Evolutionary conservation across 2,329 filamentous ascomycete species (phyloP), one percentile per base, ranked within the genome.

Genomic region (Ambrosiella beaveri): DNA sequence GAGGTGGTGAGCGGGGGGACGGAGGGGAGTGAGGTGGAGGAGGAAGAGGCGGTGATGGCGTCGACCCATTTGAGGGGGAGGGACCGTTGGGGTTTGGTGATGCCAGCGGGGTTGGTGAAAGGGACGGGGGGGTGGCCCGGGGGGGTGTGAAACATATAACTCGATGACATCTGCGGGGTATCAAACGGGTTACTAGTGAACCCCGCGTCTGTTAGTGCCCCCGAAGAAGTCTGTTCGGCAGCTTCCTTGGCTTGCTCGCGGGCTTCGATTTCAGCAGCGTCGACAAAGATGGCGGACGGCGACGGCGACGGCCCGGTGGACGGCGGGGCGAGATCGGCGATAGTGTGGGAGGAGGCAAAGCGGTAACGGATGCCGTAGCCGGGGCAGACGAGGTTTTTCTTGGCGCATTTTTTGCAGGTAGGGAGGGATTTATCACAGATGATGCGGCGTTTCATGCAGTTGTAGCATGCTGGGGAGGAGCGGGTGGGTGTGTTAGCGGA

Each of bases 351-450:
- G 35, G 37, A 49, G 7, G 54, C 54, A 27, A 57, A 57, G 35
- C 54, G 54, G 36, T 57, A 57, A 13, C 54, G 54, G 17, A 57
- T 57, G 54, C 54, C 54, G 36, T 57, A 57, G 11, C 54, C 54
- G 13, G 54, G 54, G n/a, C 54, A 57, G 7, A 51, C 41, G 38
- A 57, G 54, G 9, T 19, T 44, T 57, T 57, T 57, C 27, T 57
- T 57, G 12, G 54, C 44, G 35, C 54, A 57, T 38, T 57, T 57
- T 37, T 57, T 45, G 27, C 54, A 57, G 15, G 13, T 47, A 3
- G 54, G 54, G 5, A 49, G 19, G 37, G 41, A 47, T 45, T 57
- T 57, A 37, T 57, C 54, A 15, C 54, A 57, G 27, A 57, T 19
- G 15, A 57, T 57, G 41, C 54, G 54, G 6, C 54, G 41, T 38